These are phyloP conservation scores for Debaryomyces nepalensis DNA, from an alignment of 1,139 yeast species.

Conservation along the genomic window DNA sequence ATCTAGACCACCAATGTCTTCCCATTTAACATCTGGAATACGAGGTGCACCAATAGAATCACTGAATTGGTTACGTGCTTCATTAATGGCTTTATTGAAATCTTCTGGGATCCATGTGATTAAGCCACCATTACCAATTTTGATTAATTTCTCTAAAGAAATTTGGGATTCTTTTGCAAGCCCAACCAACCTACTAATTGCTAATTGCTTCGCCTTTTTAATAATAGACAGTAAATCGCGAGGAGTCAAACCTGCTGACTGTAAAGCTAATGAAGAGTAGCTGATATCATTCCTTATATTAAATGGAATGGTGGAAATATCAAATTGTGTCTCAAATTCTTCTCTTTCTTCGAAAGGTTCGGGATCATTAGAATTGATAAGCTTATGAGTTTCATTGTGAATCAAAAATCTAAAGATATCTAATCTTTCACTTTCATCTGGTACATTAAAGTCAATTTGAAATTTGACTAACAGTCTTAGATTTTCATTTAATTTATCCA, in stretches of 20 bases:
- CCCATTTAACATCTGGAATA: conserved; percentile 95
- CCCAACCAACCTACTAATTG: conserved; percentile 54
- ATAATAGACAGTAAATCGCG: conserved; percentile 78
- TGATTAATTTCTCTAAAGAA: conserved; percentile 32
- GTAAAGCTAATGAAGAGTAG: conserved; percentile 66
- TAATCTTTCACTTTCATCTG: conserved; percentile 73
- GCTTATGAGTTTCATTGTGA: conserved; percentile 25
- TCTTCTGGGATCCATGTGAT: conserved; percentile 64
- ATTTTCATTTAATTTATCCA: conserved; percentile 69
- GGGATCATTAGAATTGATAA: conserved; percentile 17
- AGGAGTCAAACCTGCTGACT: conserved; percentile 93
- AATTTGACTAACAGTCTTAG: conserved; percentile 75
- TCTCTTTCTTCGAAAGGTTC: conserved; percentile 22
- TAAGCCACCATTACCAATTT: conserved; percentile 55
- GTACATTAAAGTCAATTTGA: conserved; percentile 77
- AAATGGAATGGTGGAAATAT: conserved; percentile 28
- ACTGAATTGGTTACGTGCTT: conserved; percentile 85
- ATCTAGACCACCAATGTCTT: conserved; percentile 91
- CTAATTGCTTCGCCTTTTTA: conserved; percentile 61
- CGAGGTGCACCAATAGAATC: conserved; percentile 97
- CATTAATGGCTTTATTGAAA: conserved; percentile 73
- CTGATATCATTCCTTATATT: conserved; percentile 58
- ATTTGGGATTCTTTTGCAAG: conserved; percentile 23
- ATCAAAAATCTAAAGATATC: conserved; percentile 61
- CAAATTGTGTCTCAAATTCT: conserved; percentile 26